Evolutionary conservation across 169 alveolate species (phyloP).

Genomic region (Plasmodium relictum): DNA sequence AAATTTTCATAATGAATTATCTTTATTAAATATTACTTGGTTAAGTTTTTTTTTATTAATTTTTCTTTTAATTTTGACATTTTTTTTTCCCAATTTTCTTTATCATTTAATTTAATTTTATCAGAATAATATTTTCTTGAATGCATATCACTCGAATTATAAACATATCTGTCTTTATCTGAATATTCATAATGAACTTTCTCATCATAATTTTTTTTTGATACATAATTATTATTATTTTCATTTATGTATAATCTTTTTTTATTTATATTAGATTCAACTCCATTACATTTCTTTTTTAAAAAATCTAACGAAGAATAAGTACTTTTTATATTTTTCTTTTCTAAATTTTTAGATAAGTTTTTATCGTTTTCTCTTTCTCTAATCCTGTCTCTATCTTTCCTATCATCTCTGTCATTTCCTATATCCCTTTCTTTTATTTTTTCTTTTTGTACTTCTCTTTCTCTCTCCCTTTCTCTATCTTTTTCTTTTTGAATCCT

Average conservation of each 20-base stretch:
- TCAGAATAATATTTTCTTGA: constrained; percentile 14
- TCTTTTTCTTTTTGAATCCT: constrained; percentile 2
- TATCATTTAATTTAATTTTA: constrained; percentile 50
- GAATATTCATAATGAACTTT: constrained; percentile 5
- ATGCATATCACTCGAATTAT: constrained; percentile 19
- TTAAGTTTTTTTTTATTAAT: constrained; percentile 47
- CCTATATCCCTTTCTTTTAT: constrained; percentile 9
- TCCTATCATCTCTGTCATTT: constrained; percentile 3
- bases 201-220: constrained; percentile 27
- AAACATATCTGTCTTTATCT: constrained; percentile 41
- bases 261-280: constrained; percentile 15
- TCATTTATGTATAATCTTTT: constrained; percentile 37
- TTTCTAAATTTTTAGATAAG: not conserved
- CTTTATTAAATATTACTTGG: too few relatives aligned
- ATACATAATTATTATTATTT: constrained; percentile 25
- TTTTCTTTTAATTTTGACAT: constrained; percentile 74
- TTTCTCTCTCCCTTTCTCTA: not conserved
- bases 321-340: not conserved
- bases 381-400: constrained; percentile 8
- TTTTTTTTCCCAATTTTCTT: constrained; percentile 67
- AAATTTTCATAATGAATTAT: too few relatives aligned
- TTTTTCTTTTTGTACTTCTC: constrained; percentile 1
- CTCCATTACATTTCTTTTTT: constrained; percentile 26
- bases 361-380: constrained; percentile 25
- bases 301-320: not conserved